Base-by-base conservation (phyloP, 768 basidiomycete genomes). In the Favolaschia claudopus region DNA sequence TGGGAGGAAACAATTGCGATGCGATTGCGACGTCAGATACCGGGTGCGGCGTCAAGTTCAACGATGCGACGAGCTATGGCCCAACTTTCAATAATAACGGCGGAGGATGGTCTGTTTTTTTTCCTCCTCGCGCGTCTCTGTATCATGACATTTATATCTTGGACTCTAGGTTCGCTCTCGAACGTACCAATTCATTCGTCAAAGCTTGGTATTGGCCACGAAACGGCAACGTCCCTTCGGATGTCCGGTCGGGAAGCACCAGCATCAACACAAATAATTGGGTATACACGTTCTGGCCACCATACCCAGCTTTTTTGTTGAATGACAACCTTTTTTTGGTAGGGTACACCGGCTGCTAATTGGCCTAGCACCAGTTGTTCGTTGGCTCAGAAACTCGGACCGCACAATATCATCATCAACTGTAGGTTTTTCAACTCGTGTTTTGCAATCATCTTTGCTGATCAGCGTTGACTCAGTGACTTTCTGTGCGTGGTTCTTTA, bases 171-270 rank as follows among this genome's bases (percentile, higher is more conserved):
- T 88, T 79, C 70, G 89, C 87, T 1, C 75, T 89, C 65, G 86
- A 89, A 67, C 80, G 88, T 31, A 87, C 87, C 1, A 60, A 71
- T 20, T 66, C 68, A 5, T 84, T 79, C 67, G 85, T 91, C 68
- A 88, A 86, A 59, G 77, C 90, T 43, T 92, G 86, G 84, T 91
- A 89, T 74, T 92, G 88, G 87, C 77, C 86, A 1, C 78, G 87
- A 37, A 74, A 72, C 44, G 77, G 67, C 25, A n/a, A 65, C 32
- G 74, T 84, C 24, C 87, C 86, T 2, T 62, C 70, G 7, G 86
- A 83, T 61, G 77, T 87, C 14, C 70, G 58, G 27, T 69, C 69
- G 15, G 84, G 83, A 4, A 74, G 71, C 1, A 66, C 67, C 15
- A 64, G 65, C 3, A 76, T 87, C 19, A 73, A 85, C 68, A 85